A percentile compares a stretch with the other conserved stretches of the same genome.
Conservation (phyloP, 305 asterid genomes). For the Ilex paraguariensis region DNA sequence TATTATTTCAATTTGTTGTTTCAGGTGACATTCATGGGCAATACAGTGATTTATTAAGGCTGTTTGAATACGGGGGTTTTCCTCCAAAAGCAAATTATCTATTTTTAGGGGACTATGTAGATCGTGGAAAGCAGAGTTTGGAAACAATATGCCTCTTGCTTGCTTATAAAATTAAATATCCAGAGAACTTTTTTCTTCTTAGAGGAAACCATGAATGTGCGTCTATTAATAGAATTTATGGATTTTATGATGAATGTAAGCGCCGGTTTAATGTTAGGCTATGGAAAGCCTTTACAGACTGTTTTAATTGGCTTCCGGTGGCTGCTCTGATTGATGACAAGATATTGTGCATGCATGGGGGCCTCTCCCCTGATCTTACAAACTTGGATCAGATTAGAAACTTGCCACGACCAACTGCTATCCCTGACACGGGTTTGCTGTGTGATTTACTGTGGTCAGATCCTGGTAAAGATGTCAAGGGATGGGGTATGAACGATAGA, state of each 20-base stretch:
- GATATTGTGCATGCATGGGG: slow-evolving; percentile 48
- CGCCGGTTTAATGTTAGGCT: slow-evolving; percentile 38
- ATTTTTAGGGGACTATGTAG: slow-evolving; percentile 44
- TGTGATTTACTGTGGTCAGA: slow-evolving; percentile 51
- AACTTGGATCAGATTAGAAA: slow-evolving; percentile 38
- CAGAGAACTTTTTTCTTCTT: slow-evolving; percentile 38
- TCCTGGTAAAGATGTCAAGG: slow-evolving; percentile 47
- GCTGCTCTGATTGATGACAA: slow-evolving; percentile 43
- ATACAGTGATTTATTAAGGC: slow-evolving; percentile 39
- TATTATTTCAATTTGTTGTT: slow-evolving; percentile 8
- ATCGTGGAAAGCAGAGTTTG: slow-evolving; percentile 45
- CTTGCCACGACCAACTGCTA: slow-evolving; percentile 37
- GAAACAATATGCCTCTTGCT: slow-evolving; percentile 48
- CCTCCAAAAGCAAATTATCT: slow-evolving; percentile 43
- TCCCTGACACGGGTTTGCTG: slow-evolving; percentile 42
- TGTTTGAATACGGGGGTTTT: slow-evolving; percentile 43
- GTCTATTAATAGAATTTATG: slow-evolving; percentile 41
- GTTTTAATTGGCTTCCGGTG: slow-evolving; percentile 47
- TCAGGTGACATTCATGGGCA: slow-evolving; percentile 48
- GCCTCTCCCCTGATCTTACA: slow-evolving; percentile 43
- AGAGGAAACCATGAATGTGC: slow-evolving; percentile 50
- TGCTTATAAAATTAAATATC: slow-evolving; percentile 38
- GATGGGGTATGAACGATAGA: slow-evolving; percentile 49
- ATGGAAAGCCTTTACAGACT: slow-evolving; percentile 45
- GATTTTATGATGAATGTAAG: slow-evolving; percentile 47